Evolutionary conservation across 2,329 filamentous ascomycete species (phyloP), one percentile per base, ranked within the genome.

Genomic region (Aspergillus tanneri): DNA sequence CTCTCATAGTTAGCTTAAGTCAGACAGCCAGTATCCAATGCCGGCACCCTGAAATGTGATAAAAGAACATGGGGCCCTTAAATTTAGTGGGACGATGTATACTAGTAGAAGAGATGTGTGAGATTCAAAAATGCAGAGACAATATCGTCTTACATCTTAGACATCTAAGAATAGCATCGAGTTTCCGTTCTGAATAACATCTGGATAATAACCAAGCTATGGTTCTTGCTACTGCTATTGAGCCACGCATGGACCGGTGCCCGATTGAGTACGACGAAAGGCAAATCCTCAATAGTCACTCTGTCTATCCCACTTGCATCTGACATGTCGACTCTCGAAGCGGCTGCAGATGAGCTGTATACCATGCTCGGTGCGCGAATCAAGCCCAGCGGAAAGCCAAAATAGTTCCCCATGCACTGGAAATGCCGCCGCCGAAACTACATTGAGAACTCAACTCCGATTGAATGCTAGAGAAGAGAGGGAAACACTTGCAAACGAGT

Each of bases 221-320:
- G 6, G 23, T 18, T 28, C 14, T 45, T 45, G 34, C 43, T 23
- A 34, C 37, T 24, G 36, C 24, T 19, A 34, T 35, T 16, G 30
- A 24, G 12, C 35, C 16, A 21, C 11, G 18, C 11, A 22, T 10
- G 16, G 12, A 18, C 14, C 5, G 12, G 16, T 27, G 2, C 30
- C 21, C n/a, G 18, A 36, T 18, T 11, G 23, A 30, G 11, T 10
- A 37, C 4, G 21, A 25, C 11, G 22, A 7, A 38, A 45, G 43
- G 34, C 28, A 37, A 28, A 45, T 28, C 22, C 18, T 45, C 43
- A 35, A 45, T 45, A 45, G 43, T 35, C 34, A n/a, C n/a, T n/a
- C n/a, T 9, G 30, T 18, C 9, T 10, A 34, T 6, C 9, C 16
- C 30, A 18, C 14, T 18, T 16, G 30, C 14, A 27, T 45, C 16